Conservation (phyloP, 257 asterid species). For the Gentiana macrophylla region DNA sequence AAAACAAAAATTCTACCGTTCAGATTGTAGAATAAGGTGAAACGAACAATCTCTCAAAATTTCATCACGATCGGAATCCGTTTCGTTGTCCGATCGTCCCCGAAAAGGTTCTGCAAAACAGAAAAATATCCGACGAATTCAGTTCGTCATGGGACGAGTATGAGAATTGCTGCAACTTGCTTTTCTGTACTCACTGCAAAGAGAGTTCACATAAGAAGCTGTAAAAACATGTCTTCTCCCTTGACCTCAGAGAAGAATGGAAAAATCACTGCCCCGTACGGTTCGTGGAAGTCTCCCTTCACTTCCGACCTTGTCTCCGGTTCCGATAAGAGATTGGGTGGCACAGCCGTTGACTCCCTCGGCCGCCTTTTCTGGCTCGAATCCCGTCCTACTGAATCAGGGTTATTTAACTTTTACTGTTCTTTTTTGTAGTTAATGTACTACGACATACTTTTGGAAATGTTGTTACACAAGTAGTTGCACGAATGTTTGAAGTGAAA, state of each 20-base stretch:
- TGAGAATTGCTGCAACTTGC: background rate
- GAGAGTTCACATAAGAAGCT: background rate
- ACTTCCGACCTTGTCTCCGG: constrained; percentile 81
- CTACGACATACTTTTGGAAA: too few species aligned
- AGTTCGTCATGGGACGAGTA: too few species aligned
- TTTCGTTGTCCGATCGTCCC: too few species aligned
- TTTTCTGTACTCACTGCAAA: background rate
- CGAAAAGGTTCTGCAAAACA: too few species aligned
- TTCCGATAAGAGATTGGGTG: constrained; percentile 62
- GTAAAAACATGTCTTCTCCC: too few species aligned
- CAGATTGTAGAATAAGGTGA: too few species aligned
- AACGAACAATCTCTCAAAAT: background rate
- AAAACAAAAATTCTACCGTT: too few species aligned
- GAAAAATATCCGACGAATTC: too few species aligned
- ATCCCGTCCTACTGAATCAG: constrained; percentile 79
- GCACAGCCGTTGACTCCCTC: constrained; percentile 44
- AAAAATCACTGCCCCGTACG: constrained; percentile 58
- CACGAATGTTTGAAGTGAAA: too few species aligned
- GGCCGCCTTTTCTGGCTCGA: constrained; percentile 79
- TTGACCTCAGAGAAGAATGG: background rate
- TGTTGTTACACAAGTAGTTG: too few species aligned
- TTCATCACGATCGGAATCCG: too few species aligned
- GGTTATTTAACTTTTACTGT: constrained; percentile 21
- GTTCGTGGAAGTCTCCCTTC: constrained; percentile 96
- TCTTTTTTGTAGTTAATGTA: background rate